Conservation (phyloP, 768 basidiomycete genomes). For the Glaciozyma antarctica region DNA sequence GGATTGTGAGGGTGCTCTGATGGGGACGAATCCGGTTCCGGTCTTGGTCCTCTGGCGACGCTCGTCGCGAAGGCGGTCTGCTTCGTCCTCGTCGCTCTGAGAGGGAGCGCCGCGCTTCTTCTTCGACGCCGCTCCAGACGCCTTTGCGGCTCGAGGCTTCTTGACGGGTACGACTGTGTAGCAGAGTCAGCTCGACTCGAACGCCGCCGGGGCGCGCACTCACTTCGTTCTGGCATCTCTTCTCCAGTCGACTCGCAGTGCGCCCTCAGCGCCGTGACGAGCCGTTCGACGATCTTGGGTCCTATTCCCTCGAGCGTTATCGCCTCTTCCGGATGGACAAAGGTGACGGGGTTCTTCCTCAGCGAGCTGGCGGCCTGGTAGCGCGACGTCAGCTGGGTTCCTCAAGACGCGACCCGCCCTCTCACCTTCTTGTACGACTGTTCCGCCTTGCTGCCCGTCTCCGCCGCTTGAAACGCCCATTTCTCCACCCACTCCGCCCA, state of each 20-base stretch:
- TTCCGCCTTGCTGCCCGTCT: no score
- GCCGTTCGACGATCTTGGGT: background rate
- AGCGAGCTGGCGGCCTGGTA: constrained; percentile 23
- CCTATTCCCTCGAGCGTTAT: constrained; percentile 18
- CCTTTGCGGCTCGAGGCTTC: no score
- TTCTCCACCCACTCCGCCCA: no score
- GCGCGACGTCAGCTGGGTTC: no score
- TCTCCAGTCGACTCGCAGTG: constrained; percentile 2
- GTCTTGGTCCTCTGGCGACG: background rate
- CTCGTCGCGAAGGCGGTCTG: background rate
- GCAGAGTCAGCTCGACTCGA: background rate
- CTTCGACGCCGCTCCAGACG: no score
- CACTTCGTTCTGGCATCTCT: constrained; percentile 18
- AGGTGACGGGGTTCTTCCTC: constrained; percentile 8
- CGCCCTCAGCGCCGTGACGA: background rate
- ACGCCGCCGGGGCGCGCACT: background rate
- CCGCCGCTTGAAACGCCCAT: no score
- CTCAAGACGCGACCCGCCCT: no score
- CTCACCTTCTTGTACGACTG: no score
- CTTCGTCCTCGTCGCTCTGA: background rate
- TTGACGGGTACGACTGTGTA: background rate
- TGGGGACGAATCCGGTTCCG: background rate
- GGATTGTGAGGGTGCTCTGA: background rate
- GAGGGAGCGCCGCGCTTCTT: no score
- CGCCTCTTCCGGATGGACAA: constrained; percentile 13